Base-by-base conservation (phyloP, 805 yeast species). In the Debaryomyces maramus region DNA sequence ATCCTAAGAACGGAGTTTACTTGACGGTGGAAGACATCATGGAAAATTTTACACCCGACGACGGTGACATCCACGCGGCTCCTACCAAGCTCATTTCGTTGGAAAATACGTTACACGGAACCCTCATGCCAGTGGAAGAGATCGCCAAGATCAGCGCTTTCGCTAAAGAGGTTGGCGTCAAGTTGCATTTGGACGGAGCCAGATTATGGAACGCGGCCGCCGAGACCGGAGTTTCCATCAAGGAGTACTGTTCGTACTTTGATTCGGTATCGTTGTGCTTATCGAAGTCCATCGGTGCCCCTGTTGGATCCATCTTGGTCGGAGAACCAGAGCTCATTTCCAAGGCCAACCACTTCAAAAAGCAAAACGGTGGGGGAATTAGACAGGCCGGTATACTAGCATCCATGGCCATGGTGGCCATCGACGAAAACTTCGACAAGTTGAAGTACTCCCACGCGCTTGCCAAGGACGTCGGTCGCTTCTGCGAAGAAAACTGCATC, bases 301-400 rank as follows among this genome's bases (percentile, higher is more conserved):
- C 97, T 43, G 81, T 90, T 54, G 97, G 97, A 6, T 84, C 95
- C 11, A 79, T 89, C 4, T 71, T 90, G 32, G 96, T 88, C 28
- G 93, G 96, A 28, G 65, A 70, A 33, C 54, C 58, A 28, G 65
- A 67, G 36, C 73, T 81, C 51, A 82, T 88, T 46, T 65, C 70
- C 51, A 81, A 79, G 55, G 88, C 93, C 30, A 83, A 81, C 58
- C 95, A 89, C 65, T 85, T 89, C 69, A 84, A 86, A 51, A 90
- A 90, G 56, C 97, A 90, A 66, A 78, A 80, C 48, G 97, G 97
- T 57, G 97, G 97, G 51, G 97, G 97, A 48, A 80, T 90, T 36
- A 76, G 97, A 59, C 97, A 90, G 67, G 73, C 85, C 27, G 97
- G 97, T 41, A 65, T 87, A 63, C 72, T 90, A 53, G 71, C 91